A percentile compares a stretch with the other conserved stretches of the same genome.
phyloP scores from a whole-genome alignment of 1,284 basidiomycete genomes.

The Marasmius oreades region DNA sequence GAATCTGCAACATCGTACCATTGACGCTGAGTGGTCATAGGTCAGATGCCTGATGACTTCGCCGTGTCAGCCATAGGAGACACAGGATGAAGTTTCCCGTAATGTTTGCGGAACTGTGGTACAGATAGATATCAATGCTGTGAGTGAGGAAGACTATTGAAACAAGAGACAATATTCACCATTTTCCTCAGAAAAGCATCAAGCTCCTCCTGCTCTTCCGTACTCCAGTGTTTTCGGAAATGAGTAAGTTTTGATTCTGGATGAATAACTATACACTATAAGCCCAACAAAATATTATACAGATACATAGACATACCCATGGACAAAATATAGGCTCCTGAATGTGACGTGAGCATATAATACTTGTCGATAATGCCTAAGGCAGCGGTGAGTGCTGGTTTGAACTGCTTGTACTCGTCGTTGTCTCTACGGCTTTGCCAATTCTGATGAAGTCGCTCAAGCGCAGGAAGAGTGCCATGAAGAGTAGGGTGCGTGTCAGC shows the following conservation, averaged over 20 bases:
- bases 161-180: background rate
- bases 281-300: no score
- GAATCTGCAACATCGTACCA: background rate
- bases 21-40: no score
- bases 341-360: slow-evolving; percentile 2
- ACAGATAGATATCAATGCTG: background rate
- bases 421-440: background rate
- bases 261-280: slow-evolving; percentile 3
- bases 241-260: background rate
- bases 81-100: background rate
- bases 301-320: slow-evolving; percentile 1
- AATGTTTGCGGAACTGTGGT: background rate
- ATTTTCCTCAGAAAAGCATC: background rate
- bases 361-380: slow-evolving; percentile 5
- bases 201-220: background rate
- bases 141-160: background rate
- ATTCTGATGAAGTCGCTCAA: slow-evolving; percentile 24
- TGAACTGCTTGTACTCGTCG: slow-evolving; percentile 1
- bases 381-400: background rate
- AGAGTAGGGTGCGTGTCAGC: slow-evolving; percentile 28
- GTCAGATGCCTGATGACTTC: no score
- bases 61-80: no score
- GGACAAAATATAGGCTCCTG: background rate
- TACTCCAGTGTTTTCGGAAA: background rate
- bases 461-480: slow-evolving; percentile 28